A percentile compares a stretch with the other conserved stretches of the same genome.
Conservation (phyloP, 176 grass and related monocot species). For the Themeda triandra region DNA sequence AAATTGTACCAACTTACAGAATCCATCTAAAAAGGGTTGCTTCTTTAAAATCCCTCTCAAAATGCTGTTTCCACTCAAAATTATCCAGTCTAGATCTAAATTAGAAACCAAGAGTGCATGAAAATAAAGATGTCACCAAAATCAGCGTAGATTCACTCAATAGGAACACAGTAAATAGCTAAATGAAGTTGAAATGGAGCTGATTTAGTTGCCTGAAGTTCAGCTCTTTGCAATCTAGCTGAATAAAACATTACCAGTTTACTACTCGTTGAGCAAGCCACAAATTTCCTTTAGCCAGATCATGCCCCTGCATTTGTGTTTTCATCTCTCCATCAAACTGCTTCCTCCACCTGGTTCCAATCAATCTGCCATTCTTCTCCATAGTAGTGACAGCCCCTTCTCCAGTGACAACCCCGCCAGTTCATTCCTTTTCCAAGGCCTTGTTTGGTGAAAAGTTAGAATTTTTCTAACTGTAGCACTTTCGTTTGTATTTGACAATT, state of each 20-base stretch:
- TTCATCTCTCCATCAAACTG: conserved; percentile 45
- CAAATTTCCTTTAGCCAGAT: conserved; percentile 61
- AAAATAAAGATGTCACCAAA: too few relatives aligned
- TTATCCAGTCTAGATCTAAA: too few relatives aligned
- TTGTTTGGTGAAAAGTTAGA: too few relatives aligned
- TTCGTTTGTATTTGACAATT: too few relatives aligned
- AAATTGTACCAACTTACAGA: too few relatives aligned
- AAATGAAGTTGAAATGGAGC: not conserved
- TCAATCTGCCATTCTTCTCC: conserved; percentile 21
- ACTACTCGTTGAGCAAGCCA: conserved; percentile 44
- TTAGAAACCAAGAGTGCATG: too few relatives aligned
- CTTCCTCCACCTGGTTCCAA: conserved; percentile 55
- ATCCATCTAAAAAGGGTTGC: too few relatives aligned
- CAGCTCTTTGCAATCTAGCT: not conserved
- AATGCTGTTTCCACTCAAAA: too few relatives aligned
- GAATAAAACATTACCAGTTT: not conserved
- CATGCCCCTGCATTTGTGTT: conserved; percentile 47
- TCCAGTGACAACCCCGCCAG: conserved; percentile 31
- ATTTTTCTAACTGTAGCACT: too few relatives aligned
- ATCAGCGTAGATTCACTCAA: not conserved
- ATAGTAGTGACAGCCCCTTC: conserved; percentile 44
- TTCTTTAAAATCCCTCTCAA: too few relatives aligned
- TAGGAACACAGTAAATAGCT: not conserved
- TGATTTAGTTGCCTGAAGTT: not conserved
- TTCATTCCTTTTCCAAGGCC: conserved; percentile 49